These are phyloP conservation scores for Manihot esculenta DNA, from an alignment of 441 rosid species.

Conservation along the genomic window DNA sequence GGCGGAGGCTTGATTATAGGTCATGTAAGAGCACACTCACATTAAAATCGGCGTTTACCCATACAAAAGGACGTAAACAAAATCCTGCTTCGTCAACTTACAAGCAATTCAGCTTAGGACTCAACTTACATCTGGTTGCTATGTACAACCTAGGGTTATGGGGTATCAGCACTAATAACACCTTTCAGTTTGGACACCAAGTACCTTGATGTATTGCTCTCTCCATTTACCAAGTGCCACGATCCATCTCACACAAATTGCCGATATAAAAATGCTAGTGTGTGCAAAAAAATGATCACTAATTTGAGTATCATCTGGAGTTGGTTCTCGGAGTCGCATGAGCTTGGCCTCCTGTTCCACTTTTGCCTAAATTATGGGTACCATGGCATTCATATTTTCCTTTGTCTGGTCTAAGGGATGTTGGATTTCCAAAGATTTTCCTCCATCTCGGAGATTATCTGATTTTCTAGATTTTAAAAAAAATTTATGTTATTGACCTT, in stretches of 20 bases:
- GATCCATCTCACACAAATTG: conserved; percentile 12
- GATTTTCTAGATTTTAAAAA: conserved; percentile 28
- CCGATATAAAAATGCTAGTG: background rate
- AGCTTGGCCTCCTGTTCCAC: conserved; percentile 36
- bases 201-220: conserved; percentile 1
- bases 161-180: conserved; percentile 5
- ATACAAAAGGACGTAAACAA: conserved; percentile 18
- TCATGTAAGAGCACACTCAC: background rate
- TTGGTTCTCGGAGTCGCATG: conserved; percentile 34
- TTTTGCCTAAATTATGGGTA: conserved; percentile 32
- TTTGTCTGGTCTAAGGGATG: conserved; percentile 27
- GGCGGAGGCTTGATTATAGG: conserved; percentile 14
- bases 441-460: conserved; percentile 17
- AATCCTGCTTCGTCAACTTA: conserved; percentile 12
- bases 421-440: conserved; percentile 18
- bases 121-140: conserved; percentile 19
- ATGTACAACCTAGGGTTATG: conserved; percentile 26
- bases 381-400: conserved; percentile 35
- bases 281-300: conserved; percentile 1
- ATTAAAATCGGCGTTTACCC: conserved; percentile 13
- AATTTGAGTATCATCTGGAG: conserved; percentile 40
- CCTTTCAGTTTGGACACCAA: conserved; percentile 18
- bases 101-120: conserved; percentile 3
- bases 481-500: conserved; percentile 21
- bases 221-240: conserved; percentile 8